Percentiles rank a stretch among this genome's conserved stretches.
Conservation (phyloP, 345 rosid species). For the Salix viminalis region DNA sequence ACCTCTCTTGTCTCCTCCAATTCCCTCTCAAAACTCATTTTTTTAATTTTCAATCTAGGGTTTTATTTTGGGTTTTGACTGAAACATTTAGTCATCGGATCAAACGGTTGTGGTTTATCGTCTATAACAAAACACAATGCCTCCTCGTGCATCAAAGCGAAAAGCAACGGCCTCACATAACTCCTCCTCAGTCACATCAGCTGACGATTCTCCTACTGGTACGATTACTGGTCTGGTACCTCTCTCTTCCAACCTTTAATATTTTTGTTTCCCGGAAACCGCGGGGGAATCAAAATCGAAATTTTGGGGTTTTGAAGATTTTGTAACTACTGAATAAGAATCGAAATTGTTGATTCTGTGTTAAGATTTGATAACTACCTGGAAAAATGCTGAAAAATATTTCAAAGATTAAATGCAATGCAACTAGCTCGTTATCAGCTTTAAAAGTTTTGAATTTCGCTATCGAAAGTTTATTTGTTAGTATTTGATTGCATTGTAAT, state of each 20-base stretch:
- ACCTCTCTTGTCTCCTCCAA: too few species aligned
- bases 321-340: not conserved
- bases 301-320: too few species aligned
- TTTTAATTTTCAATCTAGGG: not conserved
- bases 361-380: too few species aligned
- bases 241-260: not conserved
- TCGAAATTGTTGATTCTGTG: too few species aligned
- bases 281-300: constrained; percentile 12
- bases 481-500: too few species aligned
- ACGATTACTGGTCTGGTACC: not conserved
- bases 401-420: too few species aligned
- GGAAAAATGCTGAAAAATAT: too few species aligned
- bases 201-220: constrained; percentile 28
- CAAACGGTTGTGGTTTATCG: constrained; percentile 22
- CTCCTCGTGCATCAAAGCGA: constrained; percentile 47
- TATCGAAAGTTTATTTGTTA: too few species aligned
- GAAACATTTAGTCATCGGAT: constrained; percentile 15
- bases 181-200: constrained; percentile 31
- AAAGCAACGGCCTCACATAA: constrained; percentile 38
- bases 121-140: constrained; percentile 2
- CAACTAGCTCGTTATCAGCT: too few species aligned
- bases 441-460: too few species aligned
- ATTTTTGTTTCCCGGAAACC: constrained; percentile 22
- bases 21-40: not conserved
- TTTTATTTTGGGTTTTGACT: constrained; percentile 4